Evolutionary conservation across 176 grass and related monocot genomes (phyloP).

Genomic region (Aegilops bicornis): DNA sequence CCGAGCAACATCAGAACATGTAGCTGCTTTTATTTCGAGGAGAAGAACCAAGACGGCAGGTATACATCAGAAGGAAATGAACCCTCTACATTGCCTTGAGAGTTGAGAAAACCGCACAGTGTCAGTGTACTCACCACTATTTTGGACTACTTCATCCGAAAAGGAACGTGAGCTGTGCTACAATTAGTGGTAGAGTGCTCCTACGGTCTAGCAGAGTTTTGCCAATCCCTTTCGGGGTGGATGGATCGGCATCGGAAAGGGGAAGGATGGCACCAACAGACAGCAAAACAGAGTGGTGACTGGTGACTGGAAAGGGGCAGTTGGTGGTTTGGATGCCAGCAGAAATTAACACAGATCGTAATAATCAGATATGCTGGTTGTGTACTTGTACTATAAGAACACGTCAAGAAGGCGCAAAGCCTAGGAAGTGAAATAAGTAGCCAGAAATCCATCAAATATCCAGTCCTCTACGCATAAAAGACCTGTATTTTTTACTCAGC

Average conservation of each 20-base stretch:
- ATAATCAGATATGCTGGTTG: not conserved
- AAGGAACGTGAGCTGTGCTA: not conserved
- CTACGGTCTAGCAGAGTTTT: not conserved
- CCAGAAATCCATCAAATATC: not conserved
- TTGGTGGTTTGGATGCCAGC: not conserved
- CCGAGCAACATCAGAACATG: not conserved
- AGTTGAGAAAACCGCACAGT: not conserved
- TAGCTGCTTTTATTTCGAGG: not conserved
- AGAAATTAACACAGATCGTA: not conserved
- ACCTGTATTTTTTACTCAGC: not conserved
- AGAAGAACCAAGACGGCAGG: not conserved
- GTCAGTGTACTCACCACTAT: not conserved
- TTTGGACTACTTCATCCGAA: not conserved
- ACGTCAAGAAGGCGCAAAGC: not conserved
- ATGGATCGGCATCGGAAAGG: not conserved
- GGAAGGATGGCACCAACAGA: not conserved
- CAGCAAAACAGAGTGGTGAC: not conserved
- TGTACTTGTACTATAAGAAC: not conserved
- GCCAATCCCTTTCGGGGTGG: not conserved
- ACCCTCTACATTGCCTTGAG: not conserved
- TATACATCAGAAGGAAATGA: slow-evolving; percentile 1
- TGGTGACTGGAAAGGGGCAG: not conserved
- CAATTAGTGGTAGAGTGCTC: not conserved
- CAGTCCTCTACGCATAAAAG: not conserved
- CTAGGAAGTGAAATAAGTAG: not conserved